These are phyloP conservation scores for Boletus patriciae DNA, from an alignment of 768 basidiomycete species.

Conservation along the genomic window DNA sequence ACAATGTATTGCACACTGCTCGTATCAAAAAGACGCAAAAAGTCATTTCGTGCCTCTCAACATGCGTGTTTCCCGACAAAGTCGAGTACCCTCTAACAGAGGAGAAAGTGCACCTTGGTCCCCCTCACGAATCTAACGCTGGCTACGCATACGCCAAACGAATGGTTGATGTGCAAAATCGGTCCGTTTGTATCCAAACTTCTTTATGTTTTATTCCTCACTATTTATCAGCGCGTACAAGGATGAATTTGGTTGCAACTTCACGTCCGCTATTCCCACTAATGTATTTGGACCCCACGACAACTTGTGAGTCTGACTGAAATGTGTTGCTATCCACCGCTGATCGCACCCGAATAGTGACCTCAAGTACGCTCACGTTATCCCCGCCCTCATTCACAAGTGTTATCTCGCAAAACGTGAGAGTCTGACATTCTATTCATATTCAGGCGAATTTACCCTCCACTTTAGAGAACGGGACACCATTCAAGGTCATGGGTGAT, in stretches of 20 bases:
- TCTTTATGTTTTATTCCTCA: background rate
- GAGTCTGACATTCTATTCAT: constrained; percentile 6
- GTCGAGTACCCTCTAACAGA: constrained; percentile 93
- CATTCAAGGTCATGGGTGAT: constrained; percentile 85
- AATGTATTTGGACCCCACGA: constrained; percentile 96
- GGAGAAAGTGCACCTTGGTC: constrained; percentile 87
- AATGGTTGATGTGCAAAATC: constrained; percentile 94
- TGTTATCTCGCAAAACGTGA: constrained; percentile 88
- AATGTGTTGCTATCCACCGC: background rate
- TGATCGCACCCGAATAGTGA: constrained; percentile 51
- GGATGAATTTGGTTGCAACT: constrained; percentile 92
- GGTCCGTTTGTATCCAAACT: constrained; percentile 47
- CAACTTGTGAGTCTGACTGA: constrained; percentile 67
- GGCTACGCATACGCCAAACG: constrained; percentile 97
- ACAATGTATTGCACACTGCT: constrained; percentile 82
- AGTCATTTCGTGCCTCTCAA: constrained; percentile 93
- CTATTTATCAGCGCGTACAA: constrained; percentile 74
- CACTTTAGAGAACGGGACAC: constrained; percentile 67
- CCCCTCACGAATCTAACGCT: constrained; percentile 93
- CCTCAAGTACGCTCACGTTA: constrained; percentile 89
- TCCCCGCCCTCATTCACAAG: constrained; percentile 91
- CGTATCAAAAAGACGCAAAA: constrained; percentile 67
- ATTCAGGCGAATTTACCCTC: background rate
- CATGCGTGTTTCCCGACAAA: constrained; percentile 96
- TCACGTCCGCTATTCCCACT: constrained; percentile 95